phyloP scores from a whole-genome alignment of 805 yeast species.

The Spathaspora boniae region DNA sequence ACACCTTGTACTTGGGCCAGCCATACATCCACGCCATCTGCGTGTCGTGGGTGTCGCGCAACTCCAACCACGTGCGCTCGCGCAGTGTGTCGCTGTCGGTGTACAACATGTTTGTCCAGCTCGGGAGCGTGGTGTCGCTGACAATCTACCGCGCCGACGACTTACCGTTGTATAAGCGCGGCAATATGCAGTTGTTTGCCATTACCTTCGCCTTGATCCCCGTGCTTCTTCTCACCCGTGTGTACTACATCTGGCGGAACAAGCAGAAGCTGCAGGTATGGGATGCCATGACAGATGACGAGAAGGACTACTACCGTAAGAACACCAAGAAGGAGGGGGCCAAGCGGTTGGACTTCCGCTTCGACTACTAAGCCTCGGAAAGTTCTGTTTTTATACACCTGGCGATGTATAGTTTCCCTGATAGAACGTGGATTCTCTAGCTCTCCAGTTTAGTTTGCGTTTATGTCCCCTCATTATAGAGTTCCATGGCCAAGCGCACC shows the following conservation, averaged over 20 bases:
- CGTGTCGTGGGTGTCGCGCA: constrained; percentile 53
- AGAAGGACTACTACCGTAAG: constrained; percentile 44
- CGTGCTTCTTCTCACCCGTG: constrained; percentile 25
- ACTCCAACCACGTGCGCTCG: constrained; percentile 59
- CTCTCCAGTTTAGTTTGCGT: not conserved
- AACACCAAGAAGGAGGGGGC: constrained; percentile 53
- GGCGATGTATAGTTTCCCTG: not conserved
- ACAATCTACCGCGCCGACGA: constrained; percentile 58
- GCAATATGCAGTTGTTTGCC: constrained; percentile 45
- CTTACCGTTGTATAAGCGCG: constrained; percentile 56
- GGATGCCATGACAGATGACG: constrained; percentile 46
- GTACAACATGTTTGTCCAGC: constrained; percentile 62
- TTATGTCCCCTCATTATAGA: constrained; percentile 3
- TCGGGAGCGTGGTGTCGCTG: constrained; percentile 50
- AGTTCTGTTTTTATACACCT: not conserved
- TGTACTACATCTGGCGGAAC: constrained; percentile 42
- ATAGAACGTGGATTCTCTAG: not conserved
- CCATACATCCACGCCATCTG: constrained; percentile 24
- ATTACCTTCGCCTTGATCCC: constrained; percentile 30
- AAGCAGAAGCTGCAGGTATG: constrained; percentile 44
- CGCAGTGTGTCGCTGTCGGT: constrained; percentile 65
- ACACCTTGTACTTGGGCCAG: constrained; percentile 24
- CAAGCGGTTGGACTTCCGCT: constrained; percentile 50
- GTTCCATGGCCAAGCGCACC: constrained; percentile 13
- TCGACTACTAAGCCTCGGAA: constrained; percentile 20